phyloP scores from a whole-genome alignment of 176 grass and related monocot species.

The Miscanthus lutarioriparius region DNA sequence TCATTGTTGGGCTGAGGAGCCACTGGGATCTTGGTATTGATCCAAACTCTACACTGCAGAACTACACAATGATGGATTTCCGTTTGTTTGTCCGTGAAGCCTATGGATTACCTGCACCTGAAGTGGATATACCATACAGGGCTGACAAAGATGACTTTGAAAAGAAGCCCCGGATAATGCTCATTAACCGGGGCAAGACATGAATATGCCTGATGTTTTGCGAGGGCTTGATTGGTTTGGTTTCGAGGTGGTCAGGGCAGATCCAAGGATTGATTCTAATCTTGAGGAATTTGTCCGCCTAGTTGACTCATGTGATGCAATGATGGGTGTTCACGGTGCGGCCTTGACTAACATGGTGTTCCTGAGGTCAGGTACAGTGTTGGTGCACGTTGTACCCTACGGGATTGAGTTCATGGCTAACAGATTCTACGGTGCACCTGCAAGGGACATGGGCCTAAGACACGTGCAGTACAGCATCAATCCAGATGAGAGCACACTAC shows the following conservation, averaged over 20 bases:
- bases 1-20: slow-evolving; percentile 61
- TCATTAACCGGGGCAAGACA: slow-evolving; percentile 56
- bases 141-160: slow-evolving; percentile 41
- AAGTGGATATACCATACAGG: slow-evolving; percentile 43
- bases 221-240: slow-evolving; percentile 55
- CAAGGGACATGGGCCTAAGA: slow-evolving; percentile 57
- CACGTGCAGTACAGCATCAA: slow-evolving; percentile 60
- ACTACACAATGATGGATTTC: slow-evolving; percentile 72
- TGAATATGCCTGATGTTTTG: slow-evolving; percentile 43
- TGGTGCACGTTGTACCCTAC: slow-evolving; percentile 76
- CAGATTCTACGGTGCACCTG: slow-evolving; percentile 39
- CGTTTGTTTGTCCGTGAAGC: slow-evolving; percentile 58
- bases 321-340: slow-evolving; percentile 71
- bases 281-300: slow-evolving; percentile 45
- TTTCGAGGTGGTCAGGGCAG: slow-evolving; percentile 56
- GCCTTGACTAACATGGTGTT: slow-evolving; percentile 82
- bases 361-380: slow-evolving; percentile 37
- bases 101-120: slow-evolving; percentile 33
- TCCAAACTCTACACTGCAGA: slow-evolving; percentile 33
- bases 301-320: slow-evolving; percentile 58
- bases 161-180: slow-evolving; percentile 69
- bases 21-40: slow-evolving; percentile 65
- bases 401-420: slow-evolving; percentile 60
- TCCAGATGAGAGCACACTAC: slow-evolving; percentile 62
- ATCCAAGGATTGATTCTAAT: slow-evolving; percentile 33